A percentile compares a stretch with the other conserved stretches of the same genome.
phyloP scores from a whole-genome alignment of 108 stramenopile genomes.

The Skeletonema potamos region DNA sequence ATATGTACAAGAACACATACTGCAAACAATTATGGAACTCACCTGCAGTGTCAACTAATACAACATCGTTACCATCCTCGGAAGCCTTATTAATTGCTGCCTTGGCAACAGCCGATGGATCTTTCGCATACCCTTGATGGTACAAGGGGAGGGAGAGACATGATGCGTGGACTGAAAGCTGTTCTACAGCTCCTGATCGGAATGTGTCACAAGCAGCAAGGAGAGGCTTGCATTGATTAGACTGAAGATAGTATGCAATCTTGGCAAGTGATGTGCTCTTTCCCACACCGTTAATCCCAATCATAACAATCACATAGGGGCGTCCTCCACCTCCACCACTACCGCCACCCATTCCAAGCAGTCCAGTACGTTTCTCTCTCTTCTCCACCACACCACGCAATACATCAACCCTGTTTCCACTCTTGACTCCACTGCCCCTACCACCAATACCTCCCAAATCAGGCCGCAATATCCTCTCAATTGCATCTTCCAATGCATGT shows the following conservation, averaged over 20 bases:
- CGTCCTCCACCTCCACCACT: slow-evolving; percentile 34
- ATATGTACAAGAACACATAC: too few relatives aligned
- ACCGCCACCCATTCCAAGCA: slow-evolving; percentile 36
- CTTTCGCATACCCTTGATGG: slow-evolving; percentile 93
- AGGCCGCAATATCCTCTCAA: slow-evolving; percentile 63
- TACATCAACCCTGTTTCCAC: slow-evolving; percentile 50
- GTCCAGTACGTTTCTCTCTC: slow-evolving; percentile 33
- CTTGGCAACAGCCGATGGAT: slow-evolving; percentile 89
- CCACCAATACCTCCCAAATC: slow-evolving; percentile 27
- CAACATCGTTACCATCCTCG: slow-evolving; percentile 85
- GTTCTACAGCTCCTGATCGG: slow-evolving; percentile 96
- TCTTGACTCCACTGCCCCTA: slow-evolving; percentile 1
- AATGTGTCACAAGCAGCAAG: slow-evolving; percentile 98
- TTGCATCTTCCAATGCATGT: slow-evolving; percentile 75
- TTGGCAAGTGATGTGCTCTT: slow-evolving; percentile 94
- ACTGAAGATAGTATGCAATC: slow-evolving; percentile 82
- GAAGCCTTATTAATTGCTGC: slow-evolving; percentile 88
- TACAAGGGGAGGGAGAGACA: slow-evolving; percentile 90
- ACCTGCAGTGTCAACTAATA: slow-evolving; percentile 96
- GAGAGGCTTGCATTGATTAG: slow-evolving; percentile 76
- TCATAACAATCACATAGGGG: slow-evolving; percentile 91
- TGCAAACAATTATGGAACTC: too few relatives aligned
- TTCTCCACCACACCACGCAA: slow-evolving; percentile 65
- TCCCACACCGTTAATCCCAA: slow-evolving; percentile 96
- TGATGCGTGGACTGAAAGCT: slow-evolving; percentile 90